phyloP scores from a whole-genome alignment of 2,329 filamentous ascomycete genomes.

The Cordyceps fumosorosea region DNA sequence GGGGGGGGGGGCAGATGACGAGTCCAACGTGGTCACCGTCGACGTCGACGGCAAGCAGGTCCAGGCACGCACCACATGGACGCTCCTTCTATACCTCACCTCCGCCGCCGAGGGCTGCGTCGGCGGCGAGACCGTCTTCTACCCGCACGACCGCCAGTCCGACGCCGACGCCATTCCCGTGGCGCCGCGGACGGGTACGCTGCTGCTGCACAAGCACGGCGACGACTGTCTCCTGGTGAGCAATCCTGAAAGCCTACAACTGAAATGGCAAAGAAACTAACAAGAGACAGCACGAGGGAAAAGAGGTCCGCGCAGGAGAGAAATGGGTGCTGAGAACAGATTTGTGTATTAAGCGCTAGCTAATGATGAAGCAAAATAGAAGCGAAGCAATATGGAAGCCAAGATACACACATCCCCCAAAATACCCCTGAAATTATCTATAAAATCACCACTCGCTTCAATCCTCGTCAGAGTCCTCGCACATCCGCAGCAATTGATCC shows the following conservation, averaged over 20 bases:
- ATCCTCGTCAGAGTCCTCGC: neutral
- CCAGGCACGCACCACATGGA: conserved; percentile 69
- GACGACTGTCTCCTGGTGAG: conserved; percentile 74
- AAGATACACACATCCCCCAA: neutral
- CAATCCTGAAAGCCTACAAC: conserved; percentile 12
- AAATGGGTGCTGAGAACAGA: conserved; percentile 91
- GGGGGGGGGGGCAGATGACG: conserved; percentile 63
- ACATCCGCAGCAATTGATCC: neutral
- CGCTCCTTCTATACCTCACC: conserved; percentile 79
- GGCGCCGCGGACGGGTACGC: conserved; percentile 73
- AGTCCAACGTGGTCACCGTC: conserved; percentile 67
- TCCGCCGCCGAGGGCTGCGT: conserved; percentile 65
- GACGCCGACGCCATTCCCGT: conserved; percentile 62
- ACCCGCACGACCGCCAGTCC: conserved; percentile 58
- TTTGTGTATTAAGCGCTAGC: conserved; percentile 56
- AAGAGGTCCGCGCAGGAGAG: conserved; percentile 70
- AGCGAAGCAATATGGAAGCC: neutral
- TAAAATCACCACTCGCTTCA: neutral
- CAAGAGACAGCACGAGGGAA: conserved; percentile 64
- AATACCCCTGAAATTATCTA: no score
- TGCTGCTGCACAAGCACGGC: conserved; percentile 82
- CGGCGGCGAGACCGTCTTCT: conserved; percentile 90
- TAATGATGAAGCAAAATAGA: neutral
- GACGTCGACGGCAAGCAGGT: conserved; percentile 24
- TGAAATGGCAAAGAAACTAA: neutral